phyloP scores from a whole-genome alignment of 2,329 filamentous ascomycete genomes.

The Elsinoe perseae region DNA sequence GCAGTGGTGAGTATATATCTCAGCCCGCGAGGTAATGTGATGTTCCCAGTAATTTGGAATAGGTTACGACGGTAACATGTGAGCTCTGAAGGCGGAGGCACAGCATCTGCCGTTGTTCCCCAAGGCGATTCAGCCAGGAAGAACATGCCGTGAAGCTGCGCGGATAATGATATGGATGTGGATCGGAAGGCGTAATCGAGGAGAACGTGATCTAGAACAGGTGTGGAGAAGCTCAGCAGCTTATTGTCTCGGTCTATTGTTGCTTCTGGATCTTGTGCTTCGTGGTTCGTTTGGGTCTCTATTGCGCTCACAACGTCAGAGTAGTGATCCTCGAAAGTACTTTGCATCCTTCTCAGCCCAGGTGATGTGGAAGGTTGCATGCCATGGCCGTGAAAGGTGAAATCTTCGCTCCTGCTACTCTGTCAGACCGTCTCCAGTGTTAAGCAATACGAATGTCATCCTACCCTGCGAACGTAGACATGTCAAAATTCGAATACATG shows the following conservation, averaged over 20 bases:
- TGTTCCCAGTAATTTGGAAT: slow-evolving; percentile 88
- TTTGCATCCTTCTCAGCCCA: slow-evolving; percentile 45
- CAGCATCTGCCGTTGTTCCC: slow-evolving; percentile 49
- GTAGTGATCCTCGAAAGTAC: slow-evolving; percentile 44
- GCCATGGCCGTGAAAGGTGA: slow-evolving; percentile 21
- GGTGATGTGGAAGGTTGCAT: slow-evolving; percentile 32
- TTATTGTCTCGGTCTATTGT: slow-evolving; percentile 44
- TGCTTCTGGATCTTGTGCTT: slow-evolving; percentile 33
- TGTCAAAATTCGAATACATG: slow-evolving; percentile 53
- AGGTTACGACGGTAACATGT: slow-evolving; percentile 94
- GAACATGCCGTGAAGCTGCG: slow-evolving; percentile 83
- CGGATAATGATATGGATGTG: slow-evolving; percentile 58
- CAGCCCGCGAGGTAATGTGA: slow-evolving; percentile 70
- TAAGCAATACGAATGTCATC: slow-evolving; percentile 20
- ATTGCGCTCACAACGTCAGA: slow-evolving; percentile 42
- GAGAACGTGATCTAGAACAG: slow-evolving; percentile 48
- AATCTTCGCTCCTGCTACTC: slow-evolving; percentile 7
- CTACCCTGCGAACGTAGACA: slow-evolving; percentile 54
- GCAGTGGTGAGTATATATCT: slow-evolving; percentile 76
- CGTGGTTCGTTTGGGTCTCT: slow-evolving; percentile 29
- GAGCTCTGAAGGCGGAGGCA: slow-evolving; percentile 64
- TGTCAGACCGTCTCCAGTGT: slow-evolving; percentile 25
- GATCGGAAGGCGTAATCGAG: slow-evolving; percentile 59
- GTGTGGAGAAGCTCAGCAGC: slow-evolving; percentile 45
- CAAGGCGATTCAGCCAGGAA: slow-evolving; percentile 75